These are phyloP conservation scores for Abrus precatorius DNA, from an alignment of 306 rosid species.

Conservation along the genomic window DNA sequence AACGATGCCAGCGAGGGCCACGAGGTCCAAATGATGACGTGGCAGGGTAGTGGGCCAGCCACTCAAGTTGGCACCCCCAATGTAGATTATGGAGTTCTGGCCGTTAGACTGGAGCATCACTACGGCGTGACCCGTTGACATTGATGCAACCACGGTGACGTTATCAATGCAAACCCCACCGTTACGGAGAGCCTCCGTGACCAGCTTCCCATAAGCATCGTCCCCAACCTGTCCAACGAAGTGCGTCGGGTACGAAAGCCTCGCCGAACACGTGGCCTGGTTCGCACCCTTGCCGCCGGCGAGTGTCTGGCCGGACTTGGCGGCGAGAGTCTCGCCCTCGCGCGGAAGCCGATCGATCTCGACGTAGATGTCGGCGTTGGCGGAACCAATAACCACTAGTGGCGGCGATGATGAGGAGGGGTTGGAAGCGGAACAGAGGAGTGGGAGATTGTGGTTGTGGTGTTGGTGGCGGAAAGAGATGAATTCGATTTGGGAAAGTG, in stretches of 20 bases:
- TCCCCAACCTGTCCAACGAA: slow-evolving; percentile 86
- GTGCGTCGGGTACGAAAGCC: slow-evolving; percentile 78
- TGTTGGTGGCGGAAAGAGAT: slow-evolving; percentile 56
- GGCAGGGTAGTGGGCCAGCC: slow-evolving; percentile 69
- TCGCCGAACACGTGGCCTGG: slow-evolving; percentile 84
- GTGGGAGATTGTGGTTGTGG: slow-evolving; percentile 45
- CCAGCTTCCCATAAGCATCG: slow-evolving; percentile 78
- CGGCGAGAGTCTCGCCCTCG: slow-evolving; percentile 81
- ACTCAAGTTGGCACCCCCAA: slow-evolving; percentile 87
- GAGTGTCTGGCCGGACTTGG: slow-evolving; percentile 74
- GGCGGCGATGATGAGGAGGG: slow-evolving; percentile 57
- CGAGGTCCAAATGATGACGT: slow-evolving; percentile 62
- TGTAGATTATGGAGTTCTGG: slow-evolving; percentile 83
- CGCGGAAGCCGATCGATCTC: slow-evolving; percentile 78
- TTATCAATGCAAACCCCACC: slow-evolving; percentile 71
- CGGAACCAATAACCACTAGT: slow-evolving; percentile 87
- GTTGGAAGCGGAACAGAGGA: slow-evolving; percentile 54
- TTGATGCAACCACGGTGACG: slow-evolving; percentile 51
- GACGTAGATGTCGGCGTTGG: slow-evolving; percentile 88
- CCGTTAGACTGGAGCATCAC: slow-evolving; percentile 91
- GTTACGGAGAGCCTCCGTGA: slow-evolving; percentile 60
- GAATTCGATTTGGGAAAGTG: slow-evolving; percentile 46
- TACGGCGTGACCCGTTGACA: slow-evolving; percentile 83
- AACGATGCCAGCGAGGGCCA: slow-evolving; percentile 82
- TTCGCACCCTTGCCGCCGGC: slow-evolving; percentile 93